phyloP scores from a whole-genome alignment of 805 yeast genomes.

The Lachancea meyersii region DNA sequence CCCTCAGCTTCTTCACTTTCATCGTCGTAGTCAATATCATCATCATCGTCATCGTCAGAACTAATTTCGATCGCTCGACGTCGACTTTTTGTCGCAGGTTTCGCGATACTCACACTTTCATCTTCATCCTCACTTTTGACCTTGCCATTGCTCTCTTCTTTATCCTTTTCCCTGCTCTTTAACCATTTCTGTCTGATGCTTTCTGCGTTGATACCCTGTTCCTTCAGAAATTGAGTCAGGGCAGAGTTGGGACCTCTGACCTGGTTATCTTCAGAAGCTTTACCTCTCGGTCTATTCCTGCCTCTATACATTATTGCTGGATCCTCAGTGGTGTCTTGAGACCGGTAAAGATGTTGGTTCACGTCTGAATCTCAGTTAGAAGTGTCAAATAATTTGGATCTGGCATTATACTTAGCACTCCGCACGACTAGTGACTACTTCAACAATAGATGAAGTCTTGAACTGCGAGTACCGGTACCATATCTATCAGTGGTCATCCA shows the following conservation, averaged over 20 bases:
- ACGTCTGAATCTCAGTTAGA: not conserved
- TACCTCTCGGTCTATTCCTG: conserved; percentile 23
- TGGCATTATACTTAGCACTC: not conserved
- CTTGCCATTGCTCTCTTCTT: conserved; percentile 11
- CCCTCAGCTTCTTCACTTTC: conserved; percentile 2
- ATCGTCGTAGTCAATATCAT: conserved; percentile 8
- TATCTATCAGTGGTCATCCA: too few species aligned
- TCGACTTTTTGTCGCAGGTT: not conserved
- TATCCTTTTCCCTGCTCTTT: conserved; percentile 29
- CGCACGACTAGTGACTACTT: not conserved
- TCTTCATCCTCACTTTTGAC: conserved; percentile 8
- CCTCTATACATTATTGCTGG: conserved; percentile 2
- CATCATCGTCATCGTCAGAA: conserved; percentile 2
- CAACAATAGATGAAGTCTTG: too few species aligned
- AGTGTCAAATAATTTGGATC: not conserved
- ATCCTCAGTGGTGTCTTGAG: not conserved
- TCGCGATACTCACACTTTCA: not conserved
- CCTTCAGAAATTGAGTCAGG: conserved; percentile 76
- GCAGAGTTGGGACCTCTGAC: conserved; percentile 71
- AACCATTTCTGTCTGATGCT: conserved; percentile 52
- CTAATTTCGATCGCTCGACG: not conserved
- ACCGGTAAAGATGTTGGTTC: not conserved
- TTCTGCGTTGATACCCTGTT: conserved; percentile 84
- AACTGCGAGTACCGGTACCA: too few species aligned
- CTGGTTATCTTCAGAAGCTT: conserved; percentile 21